These are phyloP conservation scores for Aspergillus asperescens DNA, from an alignment of 495 filamentous ascomycete genomes.

Conservation along the genomic window DNA sequence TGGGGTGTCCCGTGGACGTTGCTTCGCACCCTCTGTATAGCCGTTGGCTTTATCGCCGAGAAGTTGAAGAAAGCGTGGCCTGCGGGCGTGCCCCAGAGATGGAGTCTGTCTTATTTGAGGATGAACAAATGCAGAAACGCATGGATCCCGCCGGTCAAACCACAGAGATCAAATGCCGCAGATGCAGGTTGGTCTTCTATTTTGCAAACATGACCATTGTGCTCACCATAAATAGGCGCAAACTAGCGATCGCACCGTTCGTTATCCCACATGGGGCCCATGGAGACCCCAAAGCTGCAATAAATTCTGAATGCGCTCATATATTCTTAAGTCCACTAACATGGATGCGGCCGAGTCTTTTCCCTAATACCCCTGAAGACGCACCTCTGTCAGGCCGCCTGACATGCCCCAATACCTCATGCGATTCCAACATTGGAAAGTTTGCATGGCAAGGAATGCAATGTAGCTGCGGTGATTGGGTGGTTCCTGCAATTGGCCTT, in stretches of 20 bases:
- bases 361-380: conserved; percentile 34
- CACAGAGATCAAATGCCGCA: conserved; percentile 57
- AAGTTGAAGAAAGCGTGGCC: conserved; percentile 67
- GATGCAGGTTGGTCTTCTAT: conserved; percentile 48
- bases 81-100: conserved; percentile 67
- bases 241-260: conserved; percentile 58
- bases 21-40: conserved; percentile 71
- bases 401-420: conserved; percentile 72
- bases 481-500: conserved; percentile 84
- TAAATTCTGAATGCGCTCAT: conserved; percentile 60
- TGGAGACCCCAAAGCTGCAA: conserved; percentile 17
- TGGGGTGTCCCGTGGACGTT: conserved; percentile 68
- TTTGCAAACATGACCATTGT: not conserved
- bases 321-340: conserved; percentile 84
- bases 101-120: conserved; percentile 74
- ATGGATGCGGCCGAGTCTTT: conserved; percentile 84
- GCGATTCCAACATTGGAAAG: conserved; percentile 74
- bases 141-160: conserved; percentile 21
- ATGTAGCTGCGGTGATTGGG: conserved; percentile 87
- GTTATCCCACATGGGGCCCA: conserved; percentile 50
- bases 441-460: conserved; percentile 94
- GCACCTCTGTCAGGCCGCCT: conserved; percentile 74
- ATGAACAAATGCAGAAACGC: conserved; percentile 50
- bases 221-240: conserved; percentile 40
- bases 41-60: conserved; percentile 78